Evolutionary conservation across 2,329 filamentous ascomycete genomes (phyloP), one percentile per base, ranked within the genome.

Genomic region (Sordariomycetes sp.): DNA sequence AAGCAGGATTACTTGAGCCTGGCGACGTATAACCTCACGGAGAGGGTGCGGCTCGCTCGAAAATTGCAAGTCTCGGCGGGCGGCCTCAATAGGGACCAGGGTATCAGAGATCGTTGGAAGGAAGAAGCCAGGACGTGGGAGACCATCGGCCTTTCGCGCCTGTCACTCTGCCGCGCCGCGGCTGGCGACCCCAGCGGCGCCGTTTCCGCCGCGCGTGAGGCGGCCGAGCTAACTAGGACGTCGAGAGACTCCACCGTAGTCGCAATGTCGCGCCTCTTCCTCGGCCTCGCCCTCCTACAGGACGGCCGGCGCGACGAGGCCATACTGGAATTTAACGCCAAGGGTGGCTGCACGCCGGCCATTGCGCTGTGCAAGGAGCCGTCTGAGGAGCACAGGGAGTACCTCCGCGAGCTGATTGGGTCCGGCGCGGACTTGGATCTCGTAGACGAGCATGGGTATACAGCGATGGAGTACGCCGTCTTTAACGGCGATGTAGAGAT

Each of bases 311-410:
- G 48, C 1, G 60, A 63, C 12, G 63, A 64, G 42, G 69, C 68
- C 1, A 54, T 67, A 39, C 22, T 53, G 17, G 63, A 67, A 45
- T 69, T 71, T 60, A 66, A 69, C 54, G 50, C 63, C 1, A 55
- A 58, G 0, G 58, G 61, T 13, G 57, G 56, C 0, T 68, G 66
- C 57, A 65, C 69, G 0, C 66, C 70, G 6, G 65, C 66, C n/a
- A 68, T 70, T 22, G 69, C 68, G 1, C 60, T 74, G 20, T 69
- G 65, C 61, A 72, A 69, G 57, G 71, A 73, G 57, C 69, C 69
- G 0, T 72, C 67, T 0, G 59, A 61, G 1, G 71, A 74, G 60
- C 64, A 72, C 56, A 61, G 65, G 0, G 56, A 61, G 1, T 72
- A 72, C 57, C 59, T 73, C 2, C 55, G 55, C 7, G 65, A 69